Evolutionary conservation across 2,329 filamentous ascomycete species (phyloP), one percentile per base, ranked within the genome.

Genomic region (Diaporthe ampelina): DNA sequence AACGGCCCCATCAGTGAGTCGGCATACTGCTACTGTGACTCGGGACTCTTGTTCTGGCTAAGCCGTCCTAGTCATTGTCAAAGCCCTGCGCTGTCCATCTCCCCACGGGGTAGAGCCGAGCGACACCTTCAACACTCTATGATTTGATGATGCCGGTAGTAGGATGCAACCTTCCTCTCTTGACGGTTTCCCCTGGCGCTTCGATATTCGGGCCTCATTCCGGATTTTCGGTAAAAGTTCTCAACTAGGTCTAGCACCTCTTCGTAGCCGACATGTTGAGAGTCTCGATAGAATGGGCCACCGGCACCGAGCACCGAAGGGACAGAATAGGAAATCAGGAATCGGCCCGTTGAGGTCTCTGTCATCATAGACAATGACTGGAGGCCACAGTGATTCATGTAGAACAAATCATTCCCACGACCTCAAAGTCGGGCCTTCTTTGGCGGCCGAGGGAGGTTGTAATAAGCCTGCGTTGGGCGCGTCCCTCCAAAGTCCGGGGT

Each of bases 31-130:
- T 7, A 32, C 45, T 48, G 19, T 67, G 63, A 52, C 63, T 67
- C 45, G 63, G 63, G 45, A 52, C 29, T 67, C 13, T 3, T 52
- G 45, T 52, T 67, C 29, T 67, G 45, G 63, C 45, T n/a, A 52
- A 52, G 63, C 6, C 45, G 29, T 13, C 29, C 19, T 17, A 67
- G 21, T 52, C 58, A 52, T 19, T 15, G 21, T 26, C 45, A 52
- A 52, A 35, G 61, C 21, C 52, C 50, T 52, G 61, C 43, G 61
- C 61, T 67, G 32, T 48, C 19, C 19, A 11, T 24, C 11, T 37
- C 61, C 61, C 61, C 61, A 67, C 21, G 61, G 61, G 61, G 61
- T 50, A 65, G 43, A 65, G 61, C 61, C 61, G 61, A 67, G 40
- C 40, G 26, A 35, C 19, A 35, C 26, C 29, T 7, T 48, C 19